A percentile compares a stretch with the other conserved stretches of the same genome.
These are phyloP conservation scores for Starmerella scarabaei DNA, from an alignment of 805 yeast genomes.

Conservation along the genomic window DNA sequence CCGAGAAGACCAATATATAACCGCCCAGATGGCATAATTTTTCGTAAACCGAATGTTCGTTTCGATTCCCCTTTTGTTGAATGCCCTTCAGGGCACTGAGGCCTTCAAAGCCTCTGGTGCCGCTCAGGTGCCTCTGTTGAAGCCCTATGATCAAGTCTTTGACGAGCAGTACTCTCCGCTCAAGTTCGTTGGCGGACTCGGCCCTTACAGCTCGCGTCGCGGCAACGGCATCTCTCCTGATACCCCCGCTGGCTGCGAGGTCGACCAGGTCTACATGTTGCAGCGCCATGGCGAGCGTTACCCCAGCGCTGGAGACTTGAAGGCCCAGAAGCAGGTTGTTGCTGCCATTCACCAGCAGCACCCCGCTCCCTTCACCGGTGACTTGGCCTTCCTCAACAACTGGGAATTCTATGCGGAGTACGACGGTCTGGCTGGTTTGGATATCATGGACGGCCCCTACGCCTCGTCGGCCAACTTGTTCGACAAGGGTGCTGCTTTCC, in stretches of 20 bases:
- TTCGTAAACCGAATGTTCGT: too few species aligned
- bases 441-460: conserved; percentile 32
- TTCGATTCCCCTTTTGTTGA: background rate
- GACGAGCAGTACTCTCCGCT: conserved; percentile 35
- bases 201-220: conserved; percentile 37
- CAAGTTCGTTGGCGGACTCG: conserved; percentile 36
- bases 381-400: conserved; percentile 15
- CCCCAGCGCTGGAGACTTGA: conserved; percentile 22
- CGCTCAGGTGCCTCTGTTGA: background rate
- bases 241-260: conserved; percentile 34
- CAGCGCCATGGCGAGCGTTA: conserved; percentile 46
- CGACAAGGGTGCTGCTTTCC: conserved; percentile 35
- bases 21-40: too few species aligned
- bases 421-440: conserved; percentile 32
- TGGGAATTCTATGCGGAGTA: conserved; percentile 21
- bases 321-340: conserved; percentile 21
- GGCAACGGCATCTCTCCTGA: conserved; percentile 40
- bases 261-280: conserved; percentile 39
- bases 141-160: conserved; percentile 22
- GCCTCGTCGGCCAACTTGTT: conserved; percentile 38
- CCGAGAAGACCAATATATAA: too few species aligned
- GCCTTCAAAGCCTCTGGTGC: background rate
- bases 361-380: conserved; percentile 12
- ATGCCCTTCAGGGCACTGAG: background rate
- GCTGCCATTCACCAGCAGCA: conserved; percentile 5